Base-by-base conservation (phyloP, 257 asterid genomes). In the Eustoma russellianum region DNA sequence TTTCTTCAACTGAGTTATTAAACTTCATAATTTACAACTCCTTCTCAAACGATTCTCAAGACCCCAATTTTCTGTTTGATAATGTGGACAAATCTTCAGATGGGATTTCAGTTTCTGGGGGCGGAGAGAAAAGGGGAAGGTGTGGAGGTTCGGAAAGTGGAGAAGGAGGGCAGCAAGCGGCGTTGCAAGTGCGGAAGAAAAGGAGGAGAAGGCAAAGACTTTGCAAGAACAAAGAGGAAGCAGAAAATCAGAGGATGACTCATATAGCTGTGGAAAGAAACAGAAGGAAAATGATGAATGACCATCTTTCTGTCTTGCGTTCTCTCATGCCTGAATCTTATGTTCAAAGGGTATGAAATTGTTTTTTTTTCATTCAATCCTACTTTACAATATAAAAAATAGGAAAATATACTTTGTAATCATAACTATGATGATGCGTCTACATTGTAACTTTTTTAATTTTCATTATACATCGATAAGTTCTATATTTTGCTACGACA, bases 181-280 rank as follows among this genome's bases (percentile, higher is more conserved):
- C 64, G 4, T 63, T 41, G 44, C 82, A 67, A 28, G 80, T 77
- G 19, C 72, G 93, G 50, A 91, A 82, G 81, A 91, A 87, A 85
- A 41, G 90, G 76, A 52, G 92, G 69, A 62, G 95, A 55, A 63
- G 89, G 72, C 83, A 89, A 0, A 84, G 78, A 51, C 72, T 79
- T 0, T 82, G 98, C 63, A 87, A 84, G 75, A 91, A 87, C 59
- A 80, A 82, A 43, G 97, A 87, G 53, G 98, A 87, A 46, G 96
- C 97, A 4, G 98, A 91, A 65, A 79, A 68, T 3, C 98, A 91
- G 52, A 79, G 98, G 75, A 91, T 87, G 96, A 87, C 98, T 9
- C 98, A 91, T 95, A 91, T 87, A 82, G 84, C 95, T 5, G 95
- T 91, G 1, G 98, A 91, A 43, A 80, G 98, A 65, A 91, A 91